Conservation (phyloP, 129 eudicot species). For the Ambrosia artemisiifolia region DNA sequence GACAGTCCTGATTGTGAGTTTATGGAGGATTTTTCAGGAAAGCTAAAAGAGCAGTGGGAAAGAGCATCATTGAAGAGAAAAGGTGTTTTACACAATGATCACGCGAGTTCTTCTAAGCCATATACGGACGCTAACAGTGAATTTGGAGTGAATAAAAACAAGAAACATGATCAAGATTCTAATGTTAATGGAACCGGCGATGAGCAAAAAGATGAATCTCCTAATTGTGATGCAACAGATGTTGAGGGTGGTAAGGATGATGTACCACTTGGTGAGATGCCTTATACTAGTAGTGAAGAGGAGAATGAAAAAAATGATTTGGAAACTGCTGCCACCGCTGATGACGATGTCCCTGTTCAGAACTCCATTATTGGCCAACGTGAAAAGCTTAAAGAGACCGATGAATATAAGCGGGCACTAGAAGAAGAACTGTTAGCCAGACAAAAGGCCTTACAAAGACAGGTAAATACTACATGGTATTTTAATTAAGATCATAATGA, state of each 20-base stretch:
- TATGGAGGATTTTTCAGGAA: slow-evolving; percentile 60
- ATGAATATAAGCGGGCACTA: slow-evolving; percentile 70
- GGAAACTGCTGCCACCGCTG: slow-evolving; percentile 18
- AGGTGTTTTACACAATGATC: slow-evolving; percentile 29
- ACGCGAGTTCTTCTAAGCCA: slow-evolving; percentile 6
- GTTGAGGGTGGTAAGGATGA: slow-evolving; percentile 20
- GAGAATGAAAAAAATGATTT: slow-evolving; percentile 21
- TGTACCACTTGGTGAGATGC: slow-evolving; percentile 9
- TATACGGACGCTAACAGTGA: slow-evolving; percentile 9
- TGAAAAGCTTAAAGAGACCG: slow-evolving; percentile 85
- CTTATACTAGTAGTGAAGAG: slow-evolving; percentile 13
- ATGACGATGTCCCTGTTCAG: slow-evolving; percentile 17
- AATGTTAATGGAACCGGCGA: slow-evolving; percentile 8
- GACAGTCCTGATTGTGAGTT: slow-evolving; percentile 61
- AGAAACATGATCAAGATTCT: slow-evolving; percentile 17
- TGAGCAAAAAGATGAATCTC: slow-evolving; percentile 12
- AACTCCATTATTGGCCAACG: slow-evolving; percentile 45
- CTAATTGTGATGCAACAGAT: slow-evolving; percentile 12
- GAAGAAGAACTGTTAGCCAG: slow-evolving; percentile 81
- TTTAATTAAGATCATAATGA: not conserved
- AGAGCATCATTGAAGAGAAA: slow-evolving; percentile 61
- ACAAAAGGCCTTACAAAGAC: slow-evolving; percentile 51
- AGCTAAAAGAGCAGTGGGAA: slow-evolving; percentile 74
- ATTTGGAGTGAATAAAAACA: slow-evolving; percentile 15
- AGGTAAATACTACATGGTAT: slow-evolving; percentile 41